Evolutionary conservation across 805 yeast species (phyloP).

Genomic region (Zygosaccharomyces kombuchaensis): DNA sequence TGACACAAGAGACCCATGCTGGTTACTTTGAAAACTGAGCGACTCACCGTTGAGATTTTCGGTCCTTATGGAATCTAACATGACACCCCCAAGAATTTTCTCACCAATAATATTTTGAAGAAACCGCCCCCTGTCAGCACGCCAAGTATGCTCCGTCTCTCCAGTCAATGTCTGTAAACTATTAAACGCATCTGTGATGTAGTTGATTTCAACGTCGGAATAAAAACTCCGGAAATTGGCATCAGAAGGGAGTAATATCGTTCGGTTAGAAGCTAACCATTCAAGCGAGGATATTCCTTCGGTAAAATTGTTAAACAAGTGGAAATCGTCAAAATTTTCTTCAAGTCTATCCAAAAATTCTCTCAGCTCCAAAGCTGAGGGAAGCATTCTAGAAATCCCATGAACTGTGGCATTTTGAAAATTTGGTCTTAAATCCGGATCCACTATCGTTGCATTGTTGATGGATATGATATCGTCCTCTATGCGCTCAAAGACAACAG

Average conservation of each 20-base stretch:
- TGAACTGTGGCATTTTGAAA: constrained; percentile 65
- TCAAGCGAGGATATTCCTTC: constrained; percentile 8
- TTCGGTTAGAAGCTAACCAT: constrained; percentile 32
- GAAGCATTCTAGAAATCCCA: constrained; percentile 49
- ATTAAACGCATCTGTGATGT: constrained; percentile 33
- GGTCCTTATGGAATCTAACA: constrained; percentile 10
- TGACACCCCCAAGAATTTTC: constrained; percentile 45
- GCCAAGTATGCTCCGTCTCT: constrained; percentile 19
- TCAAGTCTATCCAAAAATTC: constrained; percentile 31
- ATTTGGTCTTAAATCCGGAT: constrained; percentile 52
- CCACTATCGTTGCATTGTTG: constrained; percentile 41
- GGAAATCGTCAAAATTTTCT: constrained; percentile 2
- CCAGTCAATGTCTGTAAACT: constrained; percentile 10
- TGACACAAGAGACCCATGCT: constrained; percentile 35
- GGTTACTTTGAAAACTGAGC: constrained; percentile 20
- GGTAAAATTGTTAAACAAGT: constrained; percentile 8
- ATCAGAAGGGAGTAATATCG: constrained; percentile 48
- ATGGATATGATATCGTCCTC: constrained; percentile 29
- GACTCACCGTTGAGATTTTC: constrained; percentile 29
- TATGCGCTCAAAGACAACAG: constrained; percentile 18
- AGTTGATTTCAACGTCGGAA: constrained; percentile 43
- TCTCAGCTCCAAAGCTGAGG: constrained; percentile 36
- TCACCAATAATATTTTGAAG: constrained; percentile 35
- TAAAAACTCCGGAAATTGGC: constrained; percentile 29
- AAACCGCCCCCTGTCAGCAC: constrained; percentile 16